These are phyloP conservation scores for Clarireedia paspali DNA, from an alignment of 2,329 filamentous ascomycete species.

Conservation along the genomic window DNA sequence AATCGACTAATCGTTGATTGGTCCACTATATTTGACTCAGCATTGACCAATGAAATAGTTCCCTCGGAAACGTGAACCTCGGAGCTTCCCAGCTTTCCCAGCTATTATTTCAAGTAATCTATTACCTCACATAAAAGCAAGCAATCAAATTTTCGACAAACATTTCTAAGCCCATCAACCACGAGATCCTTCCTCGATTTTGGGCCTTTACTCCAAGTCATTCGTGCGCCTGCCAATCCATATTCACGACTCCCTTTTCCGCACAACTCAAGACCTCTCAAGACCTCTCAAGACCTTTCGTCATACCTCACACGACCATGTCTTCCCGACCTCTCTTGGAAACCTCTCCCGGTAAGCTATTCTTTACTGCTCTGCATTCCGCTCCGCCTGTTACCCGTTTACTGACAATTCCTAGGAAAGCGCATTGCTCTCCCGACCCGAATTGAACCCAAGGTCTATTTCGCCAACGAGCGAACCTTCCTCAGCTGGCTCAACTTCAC, in stretches of 20 bases:
- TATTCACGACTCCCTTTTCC: background rate
- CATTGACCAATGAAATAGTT: conserved; percentile 1
- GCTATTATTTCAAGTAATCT: background rate
- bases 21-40: background rate
- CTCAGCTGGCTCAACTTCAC: conserved; percentile 99
- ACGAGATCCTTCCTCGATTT: no score
- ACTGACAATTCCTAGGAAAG: conserved; percentile 58
- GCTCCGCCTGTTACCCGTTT: background rate
- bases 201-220: no score
- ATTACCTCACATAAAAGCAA: background rate
- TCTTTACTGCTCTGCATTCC: background rate
- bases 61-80: background rate
- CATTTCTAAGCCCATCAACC: no score
- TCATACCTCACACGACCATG: conserved; percentile 44
- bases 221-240: no score
- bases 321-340: conserved; percentile 95
- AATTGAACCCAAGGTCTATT: conserved; percentile 99
- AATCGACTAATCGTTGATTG: background rate
- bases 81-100: background rate
- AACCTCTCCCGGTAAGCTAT: conserved; percentile 70
- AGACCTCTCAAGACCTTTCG: background rate
- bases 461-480: conserved; percentile 98
- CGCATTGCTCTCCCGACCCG: conserved; percentile 95
- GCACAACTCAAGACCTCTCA: background rate
- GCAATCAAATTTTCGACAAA: no score